phyloP scores from a whole-genome alignment of 2,329 filamentous ascomycete genomes.

The Fusarium tanahbumbuense region DNA sequence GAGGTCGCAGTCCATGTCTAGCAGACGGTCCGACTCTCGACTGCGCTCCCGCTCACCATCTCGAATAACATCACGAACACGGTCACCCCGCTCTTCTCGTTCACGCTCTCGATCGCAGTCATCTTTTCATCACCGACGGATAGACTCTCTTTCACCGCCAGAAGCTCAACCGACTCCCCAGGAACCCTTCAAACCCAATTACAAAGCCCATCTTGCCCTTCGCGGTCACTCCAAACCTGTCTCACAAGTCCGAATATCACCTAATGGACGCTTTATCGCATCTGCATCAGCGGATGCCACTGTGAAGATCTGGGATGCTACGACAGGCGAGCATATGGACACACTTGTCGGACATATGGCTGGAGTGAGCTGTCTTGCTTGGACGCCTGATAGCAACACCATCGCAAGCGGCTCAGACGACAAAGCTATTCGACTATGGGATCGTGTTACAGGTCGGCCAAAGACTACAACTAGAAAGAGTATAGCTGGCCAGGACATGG shows the following conservation, averaged over 20 bases:
- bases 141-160: conserved; percentile 45
- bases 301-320: conserved; percentile 89
- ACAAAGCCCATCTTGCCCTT: conserved; percentile 76
- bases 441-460: conserved; percentile 71
- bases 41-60: conserved; percentile 50
- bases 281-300: conserved; percentile 90
- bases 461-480: conserved; percentile 59
- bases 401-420: conserved; percentile 95
- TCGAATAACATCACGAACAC: conserved; percentile 46
- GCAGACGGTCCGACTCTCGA: conserved; percentile 54
- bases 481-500: conserved; percentile 56
- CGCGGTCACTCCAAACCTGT: conserved; percentile 83
- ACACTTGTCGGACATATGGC: conserved; percentile 94
- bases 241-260: conserved; percentile 89
- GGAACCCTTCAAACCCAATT: conserved; percentile 71
- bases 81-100: conserved; percentile 49
- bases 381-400: conserved; percentile 88
- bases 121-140: conserved; percentile 49
- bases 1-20: conserved; percentile 52
- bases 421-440: conserved; percentile 95
- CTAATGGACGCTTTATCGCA: conserved; percentile 89
- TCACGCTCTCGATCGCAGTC: conserved; percentile 47
- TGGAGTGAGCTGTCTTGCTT: conserved; percentile 91
- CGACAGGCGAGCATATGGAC: conserved; percentile 82
- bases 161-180: conserved; percentile 51